Conservation (phyloP, 2,329 filamentous ascomycete species). For the Sporothrix pallida region DNA sequence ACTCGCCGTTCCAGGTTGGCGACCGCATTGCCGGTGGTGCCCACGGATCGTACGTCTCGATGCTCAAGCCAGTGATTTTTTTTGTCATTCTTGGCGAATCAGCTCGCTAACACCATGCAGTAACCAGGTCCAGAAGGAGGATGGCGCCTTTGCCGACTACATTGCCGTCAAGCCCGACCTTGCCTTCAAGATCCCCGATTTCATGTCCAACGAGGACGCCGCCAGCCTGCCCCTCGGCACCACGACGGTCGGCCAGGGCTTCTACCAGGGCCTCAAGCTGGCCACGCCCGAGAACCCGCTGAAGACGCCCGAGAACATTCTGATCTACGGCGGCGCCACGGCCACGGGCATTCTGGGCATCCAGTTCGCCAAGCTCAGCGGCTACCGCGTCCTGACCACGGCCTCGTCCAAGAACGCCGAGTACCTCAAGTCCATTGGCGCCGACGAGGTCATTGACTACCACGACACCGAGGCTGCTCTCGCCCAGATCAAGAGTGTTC, state of each 20-base stretch:
- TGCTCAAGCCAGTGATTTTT: background rate
- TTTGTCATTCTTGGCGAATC: background rate
- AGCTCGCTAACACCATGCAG: constrained; percentile 30
- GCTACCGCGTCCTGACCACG: constrained; percentile 49
- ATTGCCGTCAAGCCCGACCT: constrained; percentile 49
- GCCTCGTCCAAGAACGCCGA: constrained; percentile 49
- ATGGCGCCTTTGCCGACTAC: constrained; percentile 53
- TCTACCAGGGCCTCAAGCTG: constrained; percentile 54
- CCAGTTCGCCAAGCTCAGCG: constrained; percentile 52
- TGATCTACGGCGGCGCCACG: constrained; percentile 58
- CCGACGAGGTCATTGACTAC: constrained; percentile 56
- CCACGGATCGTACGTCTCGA: constrained; percentile 45
- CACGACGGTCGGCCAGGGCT: constrained; percentile 54
- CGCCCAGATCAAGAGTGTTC: constrained; percentile 38
- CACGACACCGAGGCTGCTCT: constrained; percentile 38
- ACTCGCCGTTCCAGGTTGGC: constrained; percentile 52
- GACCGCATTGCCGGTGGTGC: constrained; percentile 53
- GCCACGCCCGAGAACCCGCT: constrained; percentile 50
- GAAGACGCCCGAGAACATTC: constrained; percentile 44
- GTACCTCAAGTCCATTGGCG: constrained; percentile 52
- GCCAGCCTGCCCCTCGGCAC: constrained; percentile 51
- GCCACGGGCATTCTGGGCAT: constrained; percentile 61
- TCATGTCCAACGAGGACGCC: constrained; percentile 54
- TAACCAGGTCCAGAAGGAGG: constrained; percentile 47
- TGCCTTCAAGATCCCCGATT: constrained; percentile 53